Base-by-base conservation (phyloP, 1,139 yeast genomes). In the Protomyces pachydermus region DNA sequence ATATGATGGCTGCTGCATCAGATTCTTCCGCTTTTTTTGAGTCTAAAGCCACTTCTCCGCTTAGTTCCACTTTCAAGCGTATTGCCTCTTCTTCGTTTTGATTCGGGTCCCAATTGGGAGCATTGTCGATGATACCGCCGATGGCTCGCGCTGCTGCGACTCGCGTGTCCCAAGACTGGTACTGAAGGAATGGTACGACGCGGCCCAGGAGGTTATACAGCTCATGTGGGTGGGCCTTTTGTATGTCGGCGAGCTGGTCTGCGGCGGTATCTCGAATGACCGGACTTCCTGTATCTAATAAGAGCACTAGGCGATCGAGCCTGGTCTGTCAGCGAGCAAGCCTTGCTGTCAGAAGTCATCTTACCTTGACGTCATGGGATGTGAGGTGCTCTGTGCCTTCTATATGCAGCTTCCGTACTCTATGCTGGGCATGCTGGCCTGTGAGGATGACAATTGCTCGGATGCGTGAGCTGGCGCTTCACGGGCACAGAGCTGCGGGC, bases 221-320 rank as follows among this genome's bases (percentile, higher is more conserved):
- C 72, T 95, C 98, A 74, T 91, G 98, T 0, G 98, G 97, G 71
- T 95, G 98, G 54, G 88, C 87, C 74, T 87, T 88, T 37, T 97
- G 98, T 60, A 95, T 81, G 71, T 91, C 98, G 2, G 97, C 91
- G 70, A 95, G 80, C 76, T 95, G 99, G 72, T 93, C 97, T 1
- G 98, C 98, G 0, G 98, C 99, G 12, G 97, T 90, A 72, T 89
- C 90, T 69, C 98, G 82, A 58, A 95, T 95, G 74, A 90, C 88
- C 48, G 90, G 89, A 5, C 98, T 91, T 14, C 98, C 98, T 2
- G 97, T 89, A 76, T 95, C 98, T 69, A 95, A 78, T 67, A 93
- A 72, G 20, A 65, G 57, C 37, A 66, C 65, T 32, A 66, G 61
- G 9, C 68, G 60, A 25, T 66, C 68, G 20, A 66, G 52, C 9